Percentiles rank a stretch among this genome's conserved stretches.
phyloP scores from a whole-genome alignment of 768 basidiomycete genomes.

The Russula sp. region DNA sequence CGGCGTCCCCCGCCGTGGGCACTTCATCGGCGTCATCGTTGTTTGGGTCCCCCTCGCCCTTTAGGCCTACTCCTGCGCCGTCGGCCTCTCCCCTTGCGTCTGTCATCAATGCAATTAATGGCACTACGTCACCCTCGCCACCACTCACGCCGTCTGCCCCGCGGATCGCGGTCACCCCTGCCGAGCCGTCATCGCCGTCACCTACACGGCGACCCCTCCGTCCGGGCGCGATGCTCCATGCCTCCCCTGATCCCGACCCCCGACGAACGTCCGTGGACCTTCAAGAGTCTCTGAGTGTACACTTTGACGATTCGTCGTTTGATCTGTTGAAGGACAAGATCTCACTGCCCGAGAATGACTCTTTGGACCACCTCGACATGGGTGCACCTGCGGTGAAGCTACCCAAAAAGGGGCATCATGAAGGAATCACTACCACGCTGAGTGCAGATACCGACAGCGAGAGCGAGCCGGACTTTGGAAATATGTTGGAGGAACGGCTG shows the following conservation, averaged over 20 bases:
- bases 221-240: not conserved
- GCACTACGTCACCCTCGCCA: not conserved
- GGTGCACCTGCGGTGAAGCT: not conserved
- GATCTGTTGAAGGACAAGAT: conserved; percentile 22
- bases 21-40: not conserved
- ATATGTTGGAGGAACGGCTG: conserved; percentile 11
- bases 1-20: not conserved
- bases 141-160: conserved; percentile 9
- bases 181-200: conserved; percentile 16
- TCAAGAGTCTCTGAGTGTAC: conserved; percentile 15
- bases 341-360: conserved; percentile 15
- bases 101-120: conserved; percentile 21
- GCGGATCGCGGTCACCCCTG: conserved; percentile 8
- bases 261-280: conserved; percentile 19
- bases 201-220: conserved; percentile 2
- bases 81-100: conserved; percentile 22
- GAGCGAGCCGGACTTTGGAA: conserved; percentile 1
- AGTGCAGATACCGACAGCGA: not conserved
- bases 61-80: conserved; percentile 24
- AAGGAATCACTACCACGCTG: not conserved
- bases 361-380: conserved; percentile 17
- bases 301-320: conserved; percentile 21
- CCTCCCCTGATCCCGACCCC: not conserved
- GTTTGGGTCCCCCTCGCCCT: conserved; percentile 5
- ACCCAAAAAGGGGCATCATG: not conserved